phyloP scores from a whole-genome alignment of 495 filamentous ascomycete genomes.

The Cairneyella variabilis region DNA sequence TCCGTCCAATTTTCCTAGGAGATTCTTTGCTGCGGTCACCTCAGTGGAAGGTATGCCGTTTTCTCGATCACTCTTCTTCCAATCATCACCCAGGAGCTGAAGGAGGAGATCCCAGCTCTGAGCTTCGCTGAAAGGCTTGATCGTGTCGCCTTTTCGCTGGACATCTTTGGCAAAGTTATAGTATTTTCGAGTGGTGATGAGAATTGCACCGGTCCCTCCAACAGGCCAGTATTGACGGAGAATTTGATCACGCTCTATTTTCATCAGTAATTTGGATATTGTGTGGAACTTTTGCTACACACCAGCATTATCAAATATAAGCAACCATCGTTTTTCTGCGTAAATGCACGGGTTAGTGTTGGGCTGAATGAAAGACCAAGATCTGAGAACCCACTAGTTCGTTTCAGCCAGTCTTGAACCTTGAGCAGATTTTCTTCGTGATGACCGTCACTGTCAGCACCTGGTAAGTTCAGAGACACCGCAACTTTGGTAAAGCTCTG shows the following conservation, averaged over 20 bases:
- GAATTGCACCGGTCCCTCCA: constrained; percentile 2
- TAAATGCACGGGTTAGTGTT: too few species aligned
- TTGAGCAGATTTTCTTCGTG: constrained; percentile 20
- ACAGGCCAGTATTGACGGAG: constrained; percentile 10
- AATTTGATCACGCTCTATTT: neutral
- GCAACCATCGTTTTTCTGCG: constrained; percentile 15
- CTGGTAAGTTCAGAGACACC: constrained; percentile 14
- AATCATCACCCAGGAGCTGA: neutral
- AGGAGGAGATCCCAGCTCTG: constrained; percentile 4
- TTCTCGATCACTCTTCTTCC: neutral
- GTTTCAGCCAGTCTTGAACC: constrained; percentile 22
- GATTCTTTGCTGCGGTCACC: neutral
- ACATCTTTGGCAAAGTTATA: constrained; percentile 16
- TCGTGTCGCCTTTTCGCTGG: constrained; percentile 3
- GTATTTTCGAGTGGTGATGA: constrained; percentile 14
- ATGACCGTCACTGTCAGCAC: constrained; percentile 14
- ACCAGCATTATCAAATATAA: constrained; percentile 22
- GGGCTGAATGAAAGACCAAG: too few species aligned
- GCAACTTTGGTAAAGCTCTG: constrained; percentile 27
- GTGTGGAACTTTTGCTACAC: neutral
- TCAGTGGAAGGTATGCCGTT: neutral
- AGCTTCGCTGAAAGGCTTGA: neutral
- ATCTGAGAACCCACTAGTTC: constrained; percentile 4
- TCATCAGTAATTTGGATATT: neutral
- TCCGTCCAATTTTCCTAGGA: neutral